Conservation (phyloP, 2,329 filamentous ascomycete species). For the Verticillium nonalfalfae region DNA sequence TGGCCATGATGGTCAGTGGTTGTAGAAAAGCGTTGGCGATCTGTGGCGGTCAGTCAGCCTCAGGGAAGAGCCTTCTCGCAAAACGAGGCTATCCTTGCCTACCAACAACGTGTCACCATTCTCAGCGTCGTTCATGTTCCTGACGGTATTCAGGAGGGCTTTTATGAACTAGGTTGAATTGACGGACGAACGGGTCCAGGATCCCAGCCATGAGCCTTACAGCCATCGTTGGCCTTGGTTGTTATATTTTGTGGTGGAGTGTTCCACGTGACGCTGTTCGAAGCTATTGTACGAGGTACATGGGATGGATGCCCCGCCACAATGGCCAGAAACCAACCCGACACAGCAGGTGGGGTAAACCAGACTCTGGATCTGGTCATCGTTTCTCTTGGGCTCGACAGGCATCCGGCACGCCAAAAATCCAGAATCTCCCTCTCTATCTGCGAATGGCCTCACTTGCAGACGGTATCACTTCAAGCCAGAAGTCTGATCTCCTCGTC, state of each 20-base stretch:
- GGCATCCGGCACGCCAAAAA: background rate
- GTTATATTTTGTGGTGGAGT: background rate
- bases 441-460: background rate
- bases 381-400: background rate
- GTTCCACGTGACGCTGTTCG: background rate
- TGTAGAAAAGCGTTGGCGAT: constrained; percentile 7
- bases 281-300: background rate
- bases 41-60: constrained; percentile 14
- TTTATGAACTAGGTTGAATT: background rate
- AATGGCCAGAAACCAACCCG: too few relatives aligned
- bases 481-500: background rate
- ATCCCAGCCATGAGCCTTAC: background rate
- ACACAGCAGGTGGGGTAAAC: background rate
- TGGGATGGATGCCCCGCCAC: background rate
- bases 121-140: background rate
- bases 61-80: constrained; percentile 1
- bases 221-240: background rate
- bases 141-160: background rate
- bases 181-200: background rate
- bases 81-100: constrained; percentile 13
- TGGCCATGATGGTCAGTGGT: background rate
- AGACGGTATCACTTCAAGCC: background rate
- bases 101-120: constrained; percentile 3
- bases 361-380: too few relatives aligned
- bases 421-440: background rate